Evolutionary conservation across 257 asterid genomes (phyloP).

Genomic region (Plantago ovata): DNA sequence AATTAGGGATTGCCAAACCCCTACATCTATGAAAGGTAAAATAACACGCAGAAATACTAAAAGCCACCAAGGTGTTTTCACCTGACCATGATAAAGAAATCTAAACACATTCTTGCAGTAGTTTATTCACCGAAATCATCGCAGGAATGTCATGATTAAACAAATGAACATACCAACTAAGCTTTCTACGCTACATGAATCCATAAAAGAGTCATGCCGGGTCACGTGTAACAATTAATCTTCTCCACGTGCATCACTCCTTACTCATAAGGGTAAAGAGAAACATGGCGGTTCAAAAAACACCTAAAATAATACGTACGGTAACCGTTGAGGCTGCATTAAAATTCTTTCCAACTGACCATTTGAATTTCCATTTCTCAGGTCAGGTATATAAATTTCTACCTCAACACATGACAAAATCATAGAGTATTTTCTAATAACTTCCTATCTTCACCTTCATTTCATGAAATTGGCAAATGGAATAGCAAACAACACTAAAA

Average conservation of each 20-base stretch:
- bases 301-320: too few relatives aligned
- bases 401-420: background rate
- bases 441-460: background rate
- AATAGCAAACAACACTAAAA: constrained; percentile 8
- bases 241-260: too few relatives aligned
- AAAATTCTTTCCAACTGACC: constrained; percentile 1
- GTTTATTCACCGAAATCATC: background rate
- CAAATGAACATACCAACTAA: too few relatives aligned
- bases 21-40: background rate
- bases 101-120: background rate
- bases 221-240: too few relatives aligned
- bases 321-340: background rate
- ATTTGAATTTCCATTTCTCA: background rate
- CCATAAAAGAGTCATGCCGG: too few relatives aligned
- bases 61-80: background rate
- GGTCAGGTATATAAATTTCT: background rate
- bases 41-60: background rate
- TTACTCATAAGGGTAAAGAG: too few relatives aligned
- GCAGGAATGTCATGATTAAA: background rate
- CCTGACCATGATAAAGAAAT: background rate
- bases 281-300: too few relatives aligned
- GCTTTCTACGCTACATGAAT: too few relatives aligned
- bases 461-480: constrained; percentile 12
- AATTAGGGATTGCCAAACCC: too few relatives aligned
- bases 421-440: background rate